phyloP scores from a whole-genome alignment of 2,329 filamentous ascomycete genomes.

The Cladosporium sp. region DNA sequence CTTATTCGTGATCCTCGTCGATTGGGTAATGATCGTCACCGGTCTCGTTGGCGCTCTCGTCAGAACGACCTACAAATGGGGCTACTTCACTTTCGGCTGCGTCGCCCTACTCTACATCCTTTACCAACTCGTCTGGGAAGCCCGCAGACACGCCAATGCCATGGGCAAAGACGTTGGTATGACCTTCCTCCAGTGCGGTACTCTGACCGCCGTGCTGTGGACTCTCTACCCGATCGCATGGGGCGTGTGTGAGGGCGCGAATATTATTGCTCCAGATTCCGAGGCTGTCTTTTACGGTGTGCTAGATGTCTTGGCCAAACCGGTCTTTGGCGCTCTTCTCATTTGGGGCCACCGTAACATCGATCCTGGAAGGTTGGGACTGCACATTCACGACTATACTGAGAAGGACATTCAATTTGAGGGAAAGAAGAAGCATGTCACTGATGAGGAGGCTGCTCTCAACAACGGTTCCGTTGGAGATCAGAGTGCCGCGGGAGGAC shows the following conservation, averaged over 20 bases:
- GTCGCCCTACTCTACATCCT: constrained; percentile 53
- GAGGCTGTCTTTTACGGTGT: constrained; percentile 66
- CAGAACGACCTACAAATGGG: constrained; percentile 61
- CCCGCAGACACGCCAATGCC: constrained; percentile 50
- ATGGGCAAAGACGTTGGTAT: constrained; percentile 52
- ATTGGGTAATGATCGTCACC: constrained; percentile 63
- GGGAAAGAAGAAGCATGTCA: constrained; percentile 14
- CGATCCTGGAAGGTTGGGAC: constrained; percentile 52
- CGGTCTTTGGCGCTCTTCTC: constrained; percentile 56
- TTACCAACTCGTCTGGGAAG: constrained; percentile 55
- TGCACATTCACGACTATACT: constrained; percentile 46
- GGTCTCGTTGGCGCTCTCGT: constrained; percentile 63
- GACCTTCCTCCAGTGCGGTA: constrained; percentile 53
- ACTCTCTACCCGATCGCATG: constrained; percentile 61
- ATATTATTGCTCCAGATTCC: constrained; percentile 60
- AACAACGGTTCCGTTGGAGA: background rate
- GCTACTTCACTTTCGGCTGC: constrained; percentile 57
- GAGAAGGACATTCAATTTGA: constrained; percentile 30
- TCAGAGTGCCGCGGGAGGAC: too few relatives aligned
- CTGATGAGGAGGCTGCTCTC: constrained; percentile 30
- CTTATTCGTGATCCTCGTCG: constrained; percentile 56
- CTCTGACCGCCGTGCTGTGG: constrained; percentile 57
- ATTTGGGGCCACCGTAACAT: constrained; percentile 61
- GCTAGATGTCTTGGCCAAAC: constrained; percentile 61
- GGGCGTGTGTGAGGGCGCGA: constrained; percentile 59